phyloP scores from a whole-genome alignment of 1,284 basidiomycete species.

The Pisolithus thermaeus region DNA sequence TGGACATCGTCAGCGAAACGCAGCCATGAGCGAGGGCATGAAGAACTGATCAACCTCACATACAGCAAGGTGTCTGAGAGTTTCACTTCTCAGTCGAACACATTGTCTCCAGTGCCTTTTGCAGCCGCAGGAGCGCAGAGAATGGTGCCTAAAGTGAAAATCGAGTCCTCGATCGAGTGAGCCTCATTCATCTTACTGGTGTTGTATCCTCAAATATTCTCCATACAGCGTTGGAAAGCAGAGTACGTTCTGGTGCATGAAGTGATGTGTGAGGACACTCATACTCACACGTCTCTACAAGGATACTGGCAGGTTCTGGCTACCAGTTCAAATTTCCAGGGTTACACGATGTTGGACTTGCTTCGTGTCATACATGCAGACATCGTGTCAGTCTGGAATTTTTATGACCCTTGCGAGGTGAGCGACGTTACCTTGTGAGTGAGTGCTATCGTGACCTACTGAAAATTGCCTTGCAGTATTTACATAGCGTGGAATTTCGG shows the following conservation, averaged over 20 bases:
- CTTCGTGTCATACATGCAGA: slow-evolving; percentile 18
- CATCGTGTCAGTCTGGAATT: too few relatives aligned
- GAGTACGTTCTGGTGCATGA: slow-evolving; percentile 5
- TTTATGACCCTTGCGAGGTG: slow-evolving; percentile 16
- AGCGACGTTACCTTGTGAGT: neutral
- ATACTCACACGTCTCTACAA: slow-evolving; percentile 1
- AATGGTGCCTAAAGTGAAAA: slow-evolving; percentile 1
- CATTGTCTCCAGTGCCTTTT: neutral
- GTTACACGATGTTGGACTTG: slow-evolving; percentile 11
- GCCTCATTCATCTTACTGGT: neutral
- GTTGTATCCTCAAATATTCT: neutral
- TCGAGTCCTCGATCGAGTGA: slow-evolving; percentile 2
- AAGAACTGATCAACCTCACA: neutral
- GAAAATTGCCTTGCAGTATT: neutral
- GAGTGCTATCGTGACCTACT: too few relatives aligned
- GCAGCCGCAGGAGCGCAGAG: slow-evolving; percentile 2
- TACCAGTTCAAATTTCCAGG: slow-evolving; percentile 13
- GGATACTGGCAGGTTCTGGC: slow-evolving; percentile 21
- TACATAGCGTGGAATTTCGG: slow-evolving; percentile 1
- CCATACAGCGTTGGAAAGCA: slow-evolving; percentile 15
- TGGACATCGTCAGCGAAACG: neutral
- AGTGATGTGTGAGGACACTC: neutral
- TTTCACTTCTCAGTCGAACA: neutral
- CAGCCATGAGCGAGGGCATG: neutral
- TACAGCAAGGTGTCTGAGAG: neutral